phyloP scores from a whole-genome alignment of 163 green algal genomes.

The Prototheca wickerhamii region DNA sequence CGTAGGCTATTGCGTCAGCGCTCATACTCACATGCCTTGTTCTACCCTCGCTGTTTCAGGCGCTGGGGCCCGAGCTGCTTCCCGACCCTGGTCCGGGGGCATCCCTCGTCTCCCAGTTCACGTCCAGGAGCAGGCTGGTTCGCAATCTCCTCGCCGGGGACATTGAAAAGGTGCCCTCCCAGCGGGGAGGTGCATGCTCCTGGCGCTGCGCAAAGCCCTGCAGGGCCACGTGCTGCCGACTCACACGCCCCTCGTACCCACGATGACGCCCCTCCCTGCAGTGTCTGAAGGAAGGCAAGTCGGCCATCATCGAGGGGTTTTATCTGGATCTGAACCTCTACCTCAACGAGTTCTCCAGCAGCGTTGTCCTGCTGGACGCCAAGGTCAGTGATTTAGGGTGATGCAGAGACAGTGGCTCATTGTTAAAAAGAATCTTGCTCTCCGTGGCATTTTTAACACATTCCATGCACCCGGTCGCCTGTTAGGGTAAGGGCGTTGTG shows the following conservation, averaged over 20 bases:
- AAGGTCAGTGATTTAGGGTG: neutral
- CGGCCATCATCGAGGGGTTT: conserved; percentile 75
- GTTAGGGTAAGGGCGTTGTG: too few species aligned
- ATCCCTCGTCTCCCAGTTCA: neutral
- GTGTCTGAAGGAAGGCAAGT: conserved; percentile 70
- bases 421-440: neutral
- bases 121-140: too few species aligned
- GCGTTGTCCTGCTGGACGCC: neutral
- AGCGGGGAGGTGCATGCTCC: conserved; percentile 10
- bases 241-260: neutral
- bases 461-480: too few species aligned
- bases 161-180: neutral
- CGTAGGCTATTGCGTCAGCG: too few species aligned
- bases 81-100: neutral
- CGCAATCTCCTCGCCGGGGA: too few species aligned
- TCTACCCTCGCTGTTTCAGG: too few species aligned
- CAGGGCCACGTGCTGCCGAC: neutral
- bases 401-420: conserved; percentile 49
- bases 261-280: conserved; percentile 22
- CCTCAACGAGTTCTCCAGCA: conserved; percentile 43
- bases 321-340: conserved; percentile 67
- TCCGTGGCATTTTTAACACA: too few species aligned
- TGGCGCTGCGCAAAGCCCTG: neutral
- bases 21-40: too few species aligned
- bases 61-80: too few species aligned